phyloP scores from a whole-genome alignment of 1,139 yeast species.

The Hemisphaericaspora subhashii region DNA sequence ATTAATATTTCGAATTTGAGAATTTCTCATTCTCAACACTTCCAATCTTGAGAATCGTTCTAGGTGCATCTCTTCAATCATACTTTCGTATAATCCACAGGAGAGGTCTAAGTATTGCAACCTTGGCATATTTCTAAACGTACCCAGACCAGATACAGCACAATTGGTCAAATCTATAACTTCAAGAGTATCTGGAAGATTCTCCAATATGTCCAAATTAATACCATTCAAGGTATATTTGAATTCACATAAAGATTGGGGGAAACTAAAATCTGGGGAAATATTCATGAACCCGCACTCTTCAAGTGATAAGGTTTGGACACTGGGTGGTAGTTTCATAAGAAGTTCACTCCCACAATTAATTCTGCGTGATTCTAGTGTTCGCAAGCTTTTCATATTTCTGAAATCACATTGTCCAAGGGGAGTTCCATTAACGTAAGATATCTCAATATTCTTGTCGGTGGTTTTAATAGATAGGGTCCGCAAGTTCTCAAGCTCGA shows the following conservation, averaged over 20 bases:
- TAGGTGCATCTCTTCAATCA: neutral
- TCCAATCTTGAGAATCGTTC: neutral
- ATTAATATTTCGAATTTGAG: neutral
- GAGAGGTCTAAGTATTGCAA: neutral
- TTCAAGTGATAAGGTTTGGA: neutral
- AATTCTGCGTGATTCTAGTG: neutral
- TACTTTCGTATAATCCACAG: neutral
- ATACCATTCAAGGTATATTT: neutral
- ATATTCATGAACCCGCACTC: neutral
- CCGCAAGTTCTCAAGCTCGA: neutral
- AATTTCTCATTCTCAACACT: neutral
- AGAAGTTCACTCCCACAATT: neutral
- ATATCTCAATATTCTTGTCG: neutral
- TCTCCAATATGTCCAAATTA: neutral
- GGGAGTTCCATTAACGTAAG: neutral
- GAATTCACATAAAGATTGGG: neutral
- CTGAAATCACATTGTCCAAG: neutral
- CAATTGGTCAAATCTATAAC: neutral
- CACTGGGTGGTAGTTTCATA: neutral
- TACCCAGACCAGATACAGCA: neutral
- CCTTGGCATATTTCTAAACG: neutral
- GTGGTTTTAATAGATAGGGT: neutral
- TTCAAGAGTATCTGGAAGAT: neutral
- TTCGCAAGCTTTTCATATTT: neutral
- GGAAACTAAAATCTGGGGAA: neutral